A percentile compares a stretch with the other conserved stretches of the same genome.
Evolutionary conservation across 2,329 filamentous ascomycete species (phyloP).

Genomic region (Cercospora zeae-maydis): DNA sequence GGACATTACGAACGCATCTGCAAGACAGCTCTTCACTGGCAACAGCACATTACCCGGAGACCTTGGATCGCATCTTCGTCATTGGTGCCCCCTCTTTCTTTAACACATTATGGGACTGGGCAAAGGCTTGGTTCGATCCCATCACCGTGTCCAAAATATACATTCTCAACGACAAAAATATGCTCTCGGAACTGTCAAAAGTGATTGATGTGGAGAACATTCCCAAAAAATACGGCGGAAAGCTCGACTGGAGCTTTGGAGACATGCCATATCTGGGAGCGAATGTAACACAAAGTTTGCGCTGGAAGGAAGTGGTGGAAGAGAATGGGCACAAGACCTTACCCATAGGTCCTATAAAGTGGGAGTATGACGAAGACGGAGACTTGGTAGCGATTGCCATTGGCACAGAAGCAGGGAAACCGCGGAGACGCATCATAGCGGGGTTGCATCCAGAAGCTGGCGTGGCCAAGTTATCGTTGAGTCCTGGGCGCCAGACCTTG

Average conservation of each 20-base stretch:
- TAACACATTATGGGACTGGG: slow-evolving; percentile 89
- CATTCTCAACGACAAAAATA: slow-evolving; percentile 71
- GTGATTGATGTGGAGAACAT: slow-evolving; percentile 83
- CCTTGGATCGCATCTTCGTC: slow-evolving; percentile 79
- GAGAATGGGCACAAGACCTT: slow-evolving; percentile 40
- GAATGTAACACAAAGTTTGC: slow-evolving; percentile 40
- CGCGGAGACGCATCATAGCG: slow-evolving; percentile 40
- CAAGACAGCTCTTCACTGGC: slow-evolving; percentile 84
- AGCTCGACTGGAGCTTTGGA: slow-evolving; percentile 78
- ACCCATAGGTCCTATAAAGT: slow-evolving; percentile 48
- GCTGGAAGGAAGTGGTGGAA: slow-evolving; percentile 39
- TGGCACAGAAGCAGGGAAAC: slow-evolving; percentile 43
- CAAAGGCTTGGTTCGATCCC: slow-evolving; percentile 88
- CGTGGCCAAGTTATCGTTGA: slow-evolving; percentile 28
- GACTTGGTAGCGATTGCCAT: slow-evolving; percentile 46
- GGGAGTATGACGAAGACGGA: slow-evolving; percentile 43
- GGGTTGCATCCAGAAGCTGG: slow-evolving; percentile 34
- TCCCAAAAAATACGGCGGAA: slow-evolving; percentile 83
- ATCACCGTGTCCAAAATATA: slow-evolving; percentile 96
- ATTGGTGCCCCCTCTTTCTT: slow-evolving; percentile 90
- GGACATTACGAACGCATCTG: slow-evolving; percentile 92
- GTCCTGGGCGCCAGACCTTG: slow-evolving; percentile 25
- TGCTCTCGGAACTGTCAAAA: slow-evolving; percentile 69
- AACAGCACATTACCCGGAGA: slow-evolving; percentile 93
- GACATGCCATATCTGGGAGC: slow-evolving; percentile 69